Base-by-base conservation (phyloP, 345 rosid genomes). In the Mangifera indica region DNA sequence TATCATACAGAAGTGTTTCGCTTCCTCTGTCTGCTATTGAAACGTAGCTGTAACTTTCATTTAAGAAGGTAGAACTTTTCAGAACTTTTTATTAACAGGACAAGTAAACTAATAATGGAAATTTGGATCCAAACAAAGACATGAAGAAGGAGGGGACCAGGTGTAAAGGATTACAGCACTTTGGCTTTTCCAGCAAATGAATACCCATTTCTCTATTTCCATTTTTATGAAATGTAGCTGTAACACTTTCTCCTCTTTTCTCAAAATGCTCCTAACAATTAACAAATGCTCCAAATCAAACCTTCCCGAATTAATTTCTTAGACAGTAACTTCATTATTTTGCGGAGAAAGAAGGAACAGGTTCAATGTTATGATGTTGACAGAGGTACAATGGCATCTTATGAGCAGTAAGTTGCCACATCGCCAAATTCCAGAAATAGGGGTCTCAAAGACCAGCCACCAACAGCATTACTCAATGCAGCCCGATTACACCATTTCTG, bases 351-450 rank as follows among this genome's bases (percentile, higher is more conserved):
- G 42, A 37, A 37, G 5, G 8, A 37, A 37, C 42, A 6, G 8
- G 9, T 37, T 37, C 8, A 37, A 37, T 37, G 42, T 7, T 37
- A 37, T 37, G 42, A 37, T 5, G 42, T 37, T 37, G 42, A 37
- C 8, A 37, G 42, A 37, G 37, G 37, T 3, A 32, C 37, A 34
- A 32, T 10, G n/a, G n/a, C n/a, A n/a, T n/a, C 66, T 26, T 64
- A 40, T 34, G 77, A 53, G 69, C 66, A 32, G 24, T 34, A 21
- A 37, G 32, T 8, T 55, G 77, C 73, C 78, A 76, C 80, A 76
- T 76, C 54, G 24, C 67, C 17, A 0, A 4, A 34, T 7, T 5
- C 37, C 37, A 1, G 37, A 34, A 34, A 34, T 34, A 7, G 37
- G 37, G 37, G 37, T 3, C 37, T 34, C 37, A 34, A 5, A 34